Percentiles rank a stretch among this genome's conserved stretches.
phyloP scores from a whole-genome alignment of 108 stramenopile species.

The Skeletonema marinoi region DNA sequence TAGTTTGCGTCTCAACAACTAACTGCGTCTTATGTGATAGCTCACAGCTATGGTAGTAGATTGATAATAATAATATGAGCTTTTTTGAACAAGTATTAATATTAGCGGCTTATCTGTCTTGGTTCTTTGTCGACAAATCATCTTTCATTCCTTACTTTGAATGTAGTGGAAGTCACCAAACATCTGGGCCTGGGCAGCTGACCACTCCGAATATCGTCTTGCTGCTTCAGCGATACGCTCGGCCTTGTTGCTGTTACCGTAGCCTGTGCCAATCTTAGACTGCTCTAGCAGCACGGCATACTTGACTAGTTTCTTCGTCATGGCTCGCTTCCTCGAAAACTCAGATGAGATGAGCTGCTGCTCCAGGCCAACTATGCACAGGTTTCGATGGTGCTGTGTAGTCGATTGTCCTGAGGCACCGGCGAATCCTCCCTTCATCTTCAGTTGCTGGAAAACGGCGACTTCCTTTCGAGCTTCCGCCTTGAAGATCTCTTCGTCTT shows the following conservation, averaged over 20 bases:
- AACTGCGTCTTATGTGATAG: no score
- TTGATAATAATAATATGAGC: no score
- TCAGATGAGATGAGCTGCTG: constrained; percentile 3
- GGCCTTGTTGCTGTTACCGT: no score
- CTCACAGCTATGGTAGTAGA: no score
- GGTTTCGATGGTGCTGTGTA: not conserved
- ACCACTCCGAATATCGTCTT: constrained; percentile 7
- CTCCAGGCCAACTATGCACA: constrained; percentile 2
- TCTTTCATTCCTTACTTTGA: not conserved
- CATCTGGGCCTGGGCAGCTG: not conserved
- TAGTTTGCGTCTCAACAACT: no score
- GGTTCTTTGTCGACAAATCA: no score
- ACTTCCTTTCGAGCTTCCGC: not conserved
- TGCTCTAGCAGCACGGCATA: not conserved
- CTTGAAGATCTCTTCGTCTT: not conserved
- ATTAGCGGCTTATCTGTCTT: no score
- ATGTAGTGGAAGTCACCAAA: not conserved
- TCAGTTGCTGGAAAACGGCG: not conserved
- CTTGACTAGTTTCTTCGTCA: not conserved
- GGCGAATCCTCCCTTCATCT: not conserved
- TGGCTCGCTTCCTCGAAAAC: not conserved
- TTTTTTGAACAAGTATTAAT: no score
- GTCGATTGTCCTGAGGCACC: not conserved
- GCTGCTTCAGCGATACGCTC: not conserved
- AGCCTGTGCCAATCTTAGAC: not conserved